Evolutionary conservation across 1,284 basidiomycete genomes (phyloP), one percentile per base, ranked within the genome.

Genomic region (Trametes hirsuta): DNA sequence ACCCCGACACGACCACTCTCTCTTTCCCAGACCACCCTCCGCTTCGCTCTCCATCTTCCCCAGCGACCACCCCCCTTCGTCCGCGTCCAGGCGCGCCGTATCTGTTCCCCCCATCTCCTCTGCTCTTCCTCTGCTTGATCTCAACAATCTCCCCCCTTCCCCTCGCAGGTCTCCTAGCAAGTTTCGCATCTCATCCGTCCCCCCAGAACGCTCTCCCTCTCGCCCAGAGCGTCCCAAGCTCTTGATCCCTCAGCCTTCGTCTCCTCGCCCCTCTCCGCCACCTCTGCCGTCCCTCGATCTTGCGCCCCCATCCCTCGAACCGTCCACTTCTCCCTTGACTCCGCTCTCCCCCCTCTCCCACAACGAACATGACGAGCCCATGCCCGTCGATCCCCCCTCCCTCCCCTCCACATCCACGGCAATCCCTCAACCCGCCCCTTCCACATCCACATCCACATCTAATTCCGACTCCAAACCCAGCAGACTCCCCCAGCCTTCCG

Each of bases 321-420:
- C 21, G 18, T 24, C 47, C 61, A 66, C 21, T 65, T 69, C 52
- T 0, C 72, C 74, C 21, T 66, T 72, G 46, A 77, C 74, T 2
- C 76, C 75, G 35, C 74, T 75, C 9, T 74, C 74, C n/a, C 75
- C 75, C 34, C 66, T 76, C 11, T 65, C 72, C 9, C 40, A 63
- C 22, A 68, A 69, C 30, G 44, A 52, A 2, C 53, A 30, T 2
- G 30, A 64, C 6, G 39, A 54, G n/a, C 39, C 56, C 37, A 25
- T 53, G 21, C 36, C 46, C 22, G 35, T 39, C 46, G 44, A 53
- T n/a, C 46, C 58, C 9, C 12, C 46, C n/a, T 44, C 49, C 4
- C 10, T n/a, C 12, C 55, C 49, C 11, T 53, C 47, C 11, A 42
- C 59, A 6, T 41, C 53, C 14, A 15, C 49, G 25, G 37, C n/a